Conservation (phyloP, 805 yeast species). For the Naumovozyma baii region DNA sequence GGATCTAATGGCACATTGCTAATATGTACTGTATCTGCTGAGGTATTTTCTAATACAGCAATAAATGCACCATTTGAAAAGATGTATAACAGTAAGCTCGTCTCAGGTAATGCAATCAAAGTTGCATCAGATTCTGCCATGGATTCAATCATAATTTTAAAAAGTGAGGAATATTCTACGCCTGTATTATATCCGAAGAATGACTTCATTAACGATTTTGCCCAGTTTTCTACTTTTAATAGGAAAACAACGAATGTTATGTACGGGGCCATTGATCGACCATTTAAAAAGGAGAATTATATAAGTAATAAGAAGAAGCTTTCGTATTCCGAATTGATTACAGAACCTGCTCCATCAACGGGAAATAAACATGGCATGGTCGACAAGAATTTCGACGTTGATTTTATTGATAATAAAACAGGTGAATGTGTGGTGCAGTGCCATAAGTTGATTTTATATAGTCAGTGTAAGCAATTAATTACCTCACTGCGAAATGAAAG, state of each 20-base stretch:
- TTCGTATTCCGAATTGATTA: too few relatives aligned
- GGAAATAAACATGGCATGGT: neutral
- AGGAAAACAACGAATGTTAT: neutral
- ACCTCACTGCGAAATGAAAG: constrained; percentile 3
- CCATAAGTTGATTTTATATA: constrained; percentile 17
- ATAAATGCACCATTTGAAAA: constrained; percentile 11
- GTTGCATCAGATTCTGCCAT: constrained; percentile 62
- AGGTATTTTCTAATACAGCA: constrained; percentile 35
- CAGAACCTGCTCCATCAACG: neutral
- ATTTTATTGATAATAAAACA: constrained; percentile 9
- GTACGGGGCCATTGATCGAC: neutral
- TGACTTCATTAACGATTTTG: constrained; percentile 43
- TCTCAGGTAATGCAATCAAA: constrained; percentile 29
- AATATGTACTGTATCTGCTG: constrained; percentile 59
- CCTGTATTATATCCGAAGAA: constrained; percentile 45
- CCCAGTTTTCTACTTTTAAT: constrained; percentile 42
- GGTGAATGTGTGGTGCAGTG: constrained; percentile 10
- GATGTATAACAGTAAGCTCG: constrained; percentile 29
- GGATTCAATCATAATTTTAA: constrained; percentile 55
- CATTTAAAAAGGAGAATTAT: neutral
- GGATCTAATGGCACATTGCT: constrained; percentile 61
- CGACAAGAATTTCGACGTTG: constrained; percentile 10
- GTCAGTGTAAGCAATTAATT: constrained; percentile 11
- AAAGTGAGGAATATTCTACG: constrained; percentile 51
- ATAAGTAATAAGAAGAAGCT: neutral